Base-by-base conservation (phyloP, 129 eudicot species). In the Flaveria brownii region DNA sequence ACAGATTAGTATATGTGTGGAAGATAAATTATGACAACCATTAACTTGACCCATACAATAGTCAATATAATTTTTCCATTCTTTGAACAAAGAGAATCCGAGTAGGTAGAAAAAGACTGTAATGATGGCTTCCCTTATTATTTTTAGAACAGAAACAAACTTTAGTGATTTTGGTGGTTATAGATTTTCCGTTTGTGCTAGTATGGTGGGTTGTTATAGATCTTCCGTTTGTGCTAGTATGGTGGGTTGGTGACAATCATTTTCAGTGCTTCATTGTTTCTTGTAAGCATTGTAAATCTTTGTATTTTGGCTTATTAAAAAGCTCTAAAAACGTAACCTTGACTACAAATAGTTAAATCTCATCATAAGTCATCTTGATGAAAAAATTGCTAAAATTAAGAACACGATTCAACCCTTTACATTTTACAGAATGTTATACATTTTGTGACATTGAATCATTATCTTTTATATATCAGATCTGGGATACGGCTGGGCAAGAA, bases 401-500 rank as follows among this genome's bases (percentile, higher is more conserved):
- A 45, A 0, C 50, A 45, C 2, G 2, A 0, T 45, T 11, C 3
- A 45, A 45, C 14, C 42, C 36, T 2, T 57, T 20, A 57, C 30
- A 20, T 23, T 25, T 26, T 11, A 20, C 4, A 16, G 23, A 0
- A 25, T 20, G 11, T 6, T 12, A 60, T 60, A 10, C 36, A 7
- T 56, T n/a, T 10, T 60, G 41, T 3, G 39, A 59, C 39, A 12
- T 63, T 33, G 13, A 63, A 63, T 63, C 46, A 22, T 9, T 63
- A 63, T 63, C 22, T 33, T 63, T 63, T 63, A 13, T 63, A 15
- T 63, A 23, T 30, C 85, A 93, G 98, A 93, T 93, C 36, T 93
- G 98, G 98, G 98, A 93, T 85, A 93, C 98, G 9, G 98, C 98
- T 77, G 98, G 98, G 73, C 98, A 93, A 85, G 98, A 93, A 84